Evolutionary conservation across 139 green algal genomes (phyloP), one percentile per base, ranked within the genome.

Genomic region (Chlorella sorokiniana): DNA sequence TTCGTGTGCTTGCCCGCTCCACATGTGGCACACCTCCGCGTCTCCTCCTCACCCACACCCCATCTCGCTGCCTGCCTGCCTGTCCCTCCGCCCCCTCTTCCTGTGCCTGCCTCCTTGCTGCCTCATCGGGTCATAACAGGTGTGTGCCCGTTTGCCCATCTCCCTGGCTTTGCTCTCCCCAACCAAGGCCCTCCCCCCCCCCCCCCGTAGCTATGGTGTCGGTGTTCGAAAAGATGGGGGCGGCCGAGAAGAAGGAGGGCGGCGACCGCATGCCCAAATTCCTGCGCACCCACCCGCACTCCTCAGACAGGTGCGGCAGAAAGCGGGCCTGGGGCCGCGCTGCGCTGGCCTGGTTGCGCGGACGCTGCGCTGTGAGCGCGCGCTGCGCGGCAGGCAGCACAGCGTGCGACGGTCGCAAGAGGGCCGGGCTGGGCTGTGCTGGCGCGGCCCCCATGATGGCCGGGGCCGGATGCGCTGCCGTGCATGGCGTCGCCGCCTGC

Each of bases 201-300:
- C n/a, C 41, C 27, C 11, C 40, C 29, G 22, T 52, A 52, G 70
- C 9, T 45, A 68, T 44, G 27, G 33, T 79, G 0, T 44, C 45
- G 4, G 69, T 63, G 70, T 74, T 64, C 62, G 25, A 61, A 35
- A 88, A 90, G 74, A 78, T 93, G 74, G 86, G 82, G 5, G 22
- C 56, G 25, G 51, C 40, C 9, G 74, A 83, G 54, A 16, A 64
- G 64, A 68, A 84, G 67, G 69, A 84, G 54, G 59, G 81, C 40
- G 71, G 70, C 38, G 42, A 69, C 68, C 61, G 65, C 2, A 31
- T 92, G 35, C 91, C 91, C 11, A 82, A 73, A 20, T 90, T 97
- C 44, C 83, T 97, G 38, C 85, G 91, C 52, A 97, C 94, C 3
- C 94, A 97, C 82, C 94, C 94, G 2, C 72, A 94, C 14, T 92